phyloP scores from a whole-genome alignment of 1,284 basidiomycete species.

The Anthracocystis walkeri region DNA sequence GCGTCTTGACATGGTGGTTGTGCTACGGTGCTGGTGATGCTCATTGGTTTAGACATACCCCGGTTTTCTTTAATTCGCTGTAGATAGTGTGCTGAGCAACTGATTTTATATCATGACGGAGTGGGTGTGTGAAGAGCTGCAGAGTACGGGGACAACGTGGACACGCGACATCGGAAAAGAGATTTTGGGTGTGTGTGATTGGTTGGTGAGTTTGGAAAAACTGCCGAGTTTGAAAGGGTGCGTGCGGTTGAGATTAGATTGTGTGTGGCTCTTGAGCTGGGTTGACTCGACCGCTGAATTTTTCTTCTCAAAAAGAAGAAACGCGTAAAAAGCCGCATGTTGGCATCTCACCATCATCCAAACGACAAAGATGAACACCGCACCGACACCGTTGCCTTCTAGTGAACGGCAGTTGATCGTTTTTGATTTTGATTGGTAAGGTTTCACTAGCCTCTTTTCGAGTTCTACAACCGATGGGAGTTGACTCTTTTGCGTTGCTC shows the following conservation, averaged over 20 bases:
- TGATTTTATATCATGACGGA: no score
- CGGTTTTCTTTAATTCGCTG: background rate
- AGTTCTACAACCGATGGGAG: no score
- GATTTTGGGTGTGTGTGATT: conserved; percentile 7
- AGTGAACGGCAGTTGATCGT: conserved; percentile 79
- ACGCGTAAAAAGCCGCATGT: background rate
- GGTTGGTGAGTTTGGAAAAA: background rate
- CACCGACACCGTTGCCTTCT: conserved; percentile 46
- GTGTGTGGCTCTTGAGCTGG: background rate
- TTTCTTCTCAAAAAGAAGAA: background rate
- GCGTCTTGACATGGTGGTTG: background rate
- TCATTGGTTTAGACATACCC: conserved; percentile 3
- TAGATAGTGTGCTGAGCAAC: background rate
- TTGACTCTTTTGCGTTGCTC: background rate
- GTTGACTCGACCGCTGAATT: background rate
- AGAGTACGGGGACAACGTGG: conserved; percentile 3
- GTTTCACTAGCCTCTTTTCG: conserved; percentile 13
- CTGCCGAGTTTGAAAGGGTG: background rate
- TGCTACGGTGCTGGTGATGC: background rate
- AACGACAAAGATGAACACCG: conserved; percentile 43
- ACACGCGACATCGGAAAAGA: conserved; percentile 22
- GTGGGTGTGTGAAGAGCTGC: background rate
- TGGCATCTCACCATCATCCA: no score
- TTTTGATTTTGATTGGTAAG: conserved; percentile 96
- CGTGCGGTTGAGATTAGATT: conserved; percentile 16